Conservation (phyloP, 805 yeast genomes). For the Priceomyces fermenticarens region DNA sequence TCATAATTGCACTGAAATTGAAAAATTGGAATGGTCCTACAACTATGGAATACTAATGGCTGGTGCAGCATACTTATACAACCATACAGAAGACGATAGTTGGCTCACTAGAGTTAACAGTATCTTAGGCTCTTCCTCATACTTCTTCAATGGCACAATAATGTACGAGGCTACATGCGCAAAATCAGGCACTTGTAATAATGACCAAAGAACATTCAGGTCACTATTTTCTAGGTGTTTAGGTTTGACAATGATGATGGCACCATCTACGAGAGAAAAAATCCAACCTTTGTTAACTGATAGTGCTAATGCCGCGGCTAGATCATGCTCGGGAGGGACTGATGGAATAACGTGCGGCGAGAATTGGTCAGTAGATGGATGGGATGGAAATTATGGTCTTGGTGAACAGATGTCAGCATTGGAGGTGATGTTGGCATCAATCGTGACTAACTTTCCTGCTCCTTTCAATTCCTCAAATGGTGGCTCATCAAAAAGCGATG, state of each 20-base stretch:
- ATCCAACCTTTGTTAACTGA: slow-evolving; percentile 41
- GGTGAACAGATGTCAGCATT: slow-evolving; percentile 85
- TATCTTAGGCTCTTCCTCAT: slow-evolving; percentile 34
- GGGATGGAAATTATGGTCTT: slow-evolving; percentile 71
- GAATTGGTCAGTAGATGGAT: slow-evolving; percentile 60
- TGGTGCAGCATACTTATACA: slow-evolving; percentile 69
- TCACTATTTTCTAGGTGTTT: slow-evolving; percentile 64
- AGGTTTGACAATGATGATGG: slow-evolving; percentile 54
- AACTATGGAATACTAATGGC: slow-evolving; percentile 65
- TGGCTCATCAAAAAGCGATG: slow-evolving; percentile 33
- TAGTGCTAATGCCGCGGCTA: slow-evolving; percentile 72
- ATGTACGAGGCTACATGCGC: slow-evolving; percentile 63
- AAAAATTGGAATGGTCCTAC: slow-evolving; percentile 60
- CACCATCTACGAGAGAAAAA: slow-evolving; percentile 44
- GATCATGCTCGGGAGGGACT: slow-evolving; percentile 76
- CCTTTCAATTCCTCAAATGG: slow-evolving; percentile 37
- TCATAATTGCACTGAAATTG: slow-evolving; percentile 46
- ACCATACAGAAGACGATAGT: slow-evolving; percentile 47
- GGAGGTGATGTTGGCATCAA: slow-evolving; percentile 50
- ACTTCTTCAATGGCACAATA: slow-evolving; percentile 48
- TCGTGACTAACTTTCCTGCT: slow-evolving; percentile 20
- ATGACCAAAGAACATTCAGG: slow-evolving; percentile 74
- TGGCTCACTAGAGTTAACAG: slow-evolving; percentile 42
- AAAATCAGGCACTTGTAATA: slow-evolving; percentile 48
- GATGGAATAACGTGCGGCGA: slow-evolving; percentile 90